Evolutionary conservation across 2,329 filamentous ascomycete genomes (phyloP), one percentile per base, ranked within the genome.

Genomic region (Ustulina deusta): DNA sequence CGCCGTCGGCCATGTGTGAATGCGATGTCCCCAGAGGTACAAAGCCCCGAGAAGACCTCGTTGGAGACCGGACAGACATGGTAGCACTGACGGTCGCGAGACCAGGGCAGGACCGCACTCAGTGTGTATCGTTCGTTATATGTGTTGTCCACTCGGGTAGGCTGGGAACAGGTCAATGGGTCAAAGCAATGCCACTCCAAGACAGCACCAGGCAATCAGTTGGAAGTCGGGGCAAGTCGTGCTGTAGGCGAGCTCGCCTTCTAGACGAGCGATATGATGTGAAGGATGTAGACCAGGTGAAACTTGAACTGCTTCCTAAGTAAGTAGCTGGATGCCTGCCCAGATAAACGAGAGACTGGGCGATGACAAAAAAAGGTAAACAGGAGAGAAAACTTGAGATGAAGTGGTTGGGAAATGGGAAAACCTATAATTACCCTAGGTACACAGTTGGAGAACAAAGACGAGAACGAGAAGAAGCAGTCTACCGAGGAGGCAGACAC

Each of bases 201-300:
- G 70, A 75, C 61, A 61, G 76, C 76, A 72, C 75, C 75, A 73
- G 75, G 76, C 75, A 57, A 74, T 76, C 74, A 60, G 70, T 70
- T 66, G 69, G 72, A 71, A 64, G 66, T 48, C 55, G 25, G 32
- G 61, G 61, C 54, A 65, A 48, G 36, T 52, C 22, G 46, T 49
- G 17, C 13, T 59, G 58, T 44, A 49, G 27, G 27, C 29, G 46
- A 48, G 48, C 42, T 49, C 34, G 52, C 27, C 40, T 34, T 25
- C 11, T 44, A 22, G 15, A 52, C 27, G 49, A 44, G 27, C 36
- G 48, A 65, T 40, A 27, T 38, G 38, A 65, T 46, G 22, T 10
- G 17, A 34, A 20, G 17, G 54, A 38, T 58, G 44, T 48, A 25
- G 34, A 68, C 52, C 63, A 65, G 62, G 40, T 60, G 17, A 40